Evolutionary conservation across 179 eudicot species (phyloP).

Genomic region (Silene coronaria): DNA sequence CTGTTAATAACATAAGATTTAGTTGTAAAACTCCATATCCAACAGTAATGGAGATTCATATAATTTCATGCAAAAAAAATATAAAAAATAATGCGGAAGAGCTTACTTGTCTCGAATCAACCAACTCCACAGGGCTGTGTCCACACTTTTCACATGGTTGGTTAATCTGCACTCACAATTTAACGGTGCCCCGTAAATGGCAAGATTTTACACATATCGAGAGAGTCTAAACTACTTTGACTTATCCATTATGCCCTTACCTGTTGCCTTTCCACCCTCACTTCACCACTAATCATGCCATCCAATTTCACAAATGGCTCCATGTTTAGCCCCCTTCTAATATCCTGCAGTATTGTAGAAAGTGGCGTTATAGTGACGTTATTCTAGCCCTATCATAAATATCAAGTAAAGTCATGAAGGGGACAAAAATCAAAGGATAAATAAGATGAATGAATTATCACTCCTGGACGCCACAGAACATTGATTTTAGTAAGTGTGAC

Average conservation of each 20-base stretch:
- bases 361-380: neutral
- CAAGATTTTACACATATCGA: neutral
- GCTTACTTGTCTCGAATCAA: slow-evolving; percentile 40
- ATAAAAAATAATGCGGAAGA: neutral
- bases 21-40: slow-evolving; percentile 6
- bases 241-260: slow-evolving; percentile 14
- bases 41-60: neutral
- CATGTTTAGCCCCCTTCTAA: slow-evolving; percentile 36
- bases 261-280: slow-evolving; percentile 33
- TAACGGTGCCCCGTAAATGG: neutral
- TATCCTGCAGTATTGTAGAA: slow-evolving; percentile 25
- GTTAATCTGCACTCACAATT: slow-evolving; percentile 30
- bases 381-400: neutral
- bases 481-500: no score
- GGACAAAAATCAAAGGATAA: neutral
- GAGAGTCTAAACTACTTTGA: neutral
- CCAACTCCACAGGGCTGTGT: slow-evolving; percentile 41
- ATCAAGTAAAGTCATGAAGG: neutral
- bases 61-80: neutral
- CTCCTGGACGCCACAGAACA: no score
- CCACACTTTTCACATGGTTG: slow-evolving; percentile 44
- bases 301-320: slow-evolving; percentile 41
- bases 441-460: no score
- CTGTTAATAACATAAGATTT: slow-evolving; percentile 22
- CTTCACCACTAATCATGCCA: slow-evolving; percentile 36